Evolutionary conservation across 768 basidiomycete genomes (phyloP).

Genomic region (Galerina sulciceps): DNA sequence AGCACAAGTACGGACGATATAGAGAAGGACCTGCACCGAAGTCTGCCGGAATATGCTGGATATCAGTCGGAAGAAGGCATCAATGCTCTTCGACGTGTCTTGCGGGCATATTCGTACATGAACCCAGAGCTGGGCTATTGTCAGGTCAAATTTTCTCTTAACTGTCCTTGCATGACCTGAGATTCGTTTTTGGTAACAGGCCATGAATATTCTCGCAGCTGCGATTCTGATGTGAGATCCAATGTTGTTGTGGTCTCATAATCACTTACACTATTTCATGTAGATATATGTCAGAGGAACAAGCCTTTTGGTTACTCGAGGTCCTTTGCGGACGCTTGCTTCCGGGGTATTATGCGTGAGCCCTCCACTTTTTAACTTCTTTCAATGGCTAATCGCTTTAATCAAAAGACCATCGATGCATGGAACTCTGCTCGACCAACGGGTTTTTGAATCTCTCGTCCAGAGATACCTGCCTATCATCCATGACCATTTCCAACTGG

Average conservation of each 20-base stretch:
- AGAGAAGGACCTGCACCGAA: slow-evolving; percentile 96
- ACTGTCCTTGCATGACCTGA: background rate
- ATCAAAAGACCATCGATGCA: slow-evolving; percentile 92
- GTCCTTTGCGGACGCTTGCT: slow-evolving; percentile 93
- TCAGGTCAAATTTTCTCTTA: slow-evolving; percentile 55
- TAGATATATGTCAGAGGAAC: slow-evolving; percentile 99
- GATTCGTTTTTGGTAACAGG: slow-evolving; percentile 46
- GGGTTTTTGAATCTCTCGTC: slow-evolving; percentile 95
- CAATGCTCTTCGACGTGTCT: slow-evolving; percentile 78
- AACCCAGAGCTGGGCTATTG: slow-evolving; percentile 96
- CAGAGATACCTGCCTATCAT: slow-evolving; percentile 89
- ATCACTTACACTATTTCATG: background rate
- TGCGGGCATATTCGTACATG: slow-evolving; percentile 95
- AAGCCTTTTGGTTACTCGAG: slow-evolving; percentile 96
- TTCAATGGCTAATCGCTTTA: background rate
- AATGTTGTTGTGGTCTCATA: background rate
- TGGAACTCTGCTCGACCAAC: slow-evolving; percentile 96
- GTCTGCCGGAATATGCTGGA: slow-evolving; percentile 95
- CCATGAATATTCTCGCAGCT: slow-evolving; percentile 97
- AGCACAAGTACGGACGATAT: slow-evolving; percentile 97
- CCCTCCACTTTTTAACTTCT: background rate
- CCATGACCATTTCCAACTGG: slow-evolving; percentile 86
- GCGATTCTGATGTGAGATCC: slow-evolving; percentile 84
- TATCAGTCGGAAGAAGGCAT: slow-evolving; percentile 94
- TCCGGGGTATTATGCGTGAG: slow-evolving; percentile 96